Evolutionary conservation across 2,329 filamentous ascomycete species (phyloP), one percentile per base, ranked within the genome.

Genomic region (Lasiodiplodia sp.): DNA sequence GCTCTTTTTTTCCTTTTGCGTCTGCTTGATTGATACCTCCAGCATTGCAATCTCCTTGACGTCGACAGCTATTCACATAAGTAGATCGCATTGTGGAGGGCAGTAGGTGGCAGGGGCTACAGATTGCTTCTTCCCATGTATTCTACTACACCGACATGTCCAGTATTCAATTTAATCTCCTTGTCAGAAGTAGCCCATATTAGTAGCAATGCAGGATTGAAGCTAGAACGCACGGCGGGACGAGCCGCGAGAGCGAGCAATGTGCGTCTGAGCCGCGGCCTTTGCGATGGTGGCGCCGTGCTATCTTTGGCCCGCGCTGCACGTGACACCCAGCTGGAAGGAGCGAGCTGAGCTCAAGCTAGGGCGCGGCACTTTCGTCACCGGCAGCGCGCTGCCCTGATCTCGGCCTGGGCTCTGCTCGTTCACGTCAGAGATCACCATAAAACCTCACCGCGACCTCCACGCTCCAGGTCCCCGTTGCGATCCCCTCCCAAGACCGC

Each of bases 1-100:
- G 74, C 69, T 78, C 71, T 65, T 67, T 74, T 73, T 72, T 71
- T 77, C 47, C 56, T 65, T 69, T 77, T 73, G 75, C 73, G 78
- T 76, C 77, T 76, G 78, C 75, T 77, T 79, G 78, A 79, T 79
- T 79, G 79, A 80, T 80, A 80, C 79, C 79, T 79, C 78, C 78
- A 79, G 78, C 77, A 79, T 79, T 79, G 79, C 79, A 74, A 76
- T 79, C 78, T 75, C 79, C 78, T 74, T 75, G 58, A 69, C 51
- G 67, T 68, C 68, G 66, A 68, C 53, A 70, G 67, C 67, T 65
- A 68, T 68, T 68, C 62, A 64, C 67, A 64, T 62, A 65, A 64
- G 67, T 68, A 68, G 67, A 68, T 68, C 68, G 71, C 70, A 66
- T 69, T 68, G 70, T 69, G 69, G 70, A 71, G 67, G 69, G 66